These are phyloP conservation scores for Torulaspora maleeae DNA, from an alignment of 805 yeast species.

Conservation along the genomic window DNA sequence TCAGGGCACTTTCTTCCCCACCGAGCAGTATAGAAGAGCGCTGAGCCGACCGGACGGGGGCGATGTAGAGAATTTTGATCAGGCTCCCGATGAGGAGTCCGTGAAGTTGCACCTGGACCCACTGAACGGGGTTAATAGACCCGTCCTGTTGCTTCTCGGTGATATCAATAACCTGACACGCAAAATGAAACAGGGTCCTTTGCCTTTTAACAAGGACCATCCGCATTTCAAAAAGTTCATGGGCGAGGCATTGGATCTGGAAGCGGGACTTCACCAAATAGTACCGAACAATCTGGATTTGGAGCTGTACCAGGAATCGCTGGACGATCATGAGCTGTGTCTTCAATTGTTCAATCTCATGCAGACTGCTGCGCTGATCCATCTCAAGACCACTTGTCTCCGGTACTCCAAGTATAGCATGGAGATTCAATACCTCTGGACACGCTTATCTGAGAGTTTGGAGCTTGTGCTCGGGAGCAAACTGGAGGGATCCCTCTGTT, in stretches of 20 bases:
- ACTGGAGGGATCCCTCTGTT: conserved; percentile 66
- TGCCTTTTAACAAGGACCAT: conserved; percentile 21
- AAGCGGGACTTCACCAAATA: conserved; percentile 12
- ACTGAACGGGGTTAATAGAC: conserved; percentile 66
- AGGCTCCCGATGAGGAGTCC: not conserved
- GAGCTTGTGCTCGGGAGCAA: conserved; percentile 60
- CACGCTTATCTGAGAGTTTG: conserved; percentile 51
- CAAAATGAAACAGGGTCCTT: conserved; percentile 40
- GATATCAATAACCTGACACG: conserved; percentile 59
- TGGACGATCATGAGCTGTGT: conserved; percentile 58
- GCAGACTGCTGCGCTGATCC: conserved; percentile 63
- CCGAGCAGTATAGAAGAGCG: conserved; percentile 53
- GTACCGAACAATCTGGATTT: conserved; percentile 17
- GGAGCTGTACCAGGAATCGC: conserved; percentile 28
- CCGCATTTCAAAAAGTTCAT: conserved; percentile 16
- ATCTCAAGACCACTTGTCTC: conserved; percentile 60
- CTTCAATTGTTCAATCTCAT: conserved; percentile 66
- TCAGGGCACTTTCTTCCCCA: conserved; percentile 61
- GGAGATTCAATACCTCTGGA: conserved; percentile 56
- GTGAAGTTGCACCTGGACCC: conserved; percentile 55
- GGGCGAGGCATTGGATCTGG: conserved; percentile 19
- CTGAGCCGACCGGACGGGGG: conserved; percentile 29
- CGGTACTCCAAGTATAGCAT: conserved; percentile 35
- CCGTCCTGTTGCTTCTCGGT: conserved; percentile 61
- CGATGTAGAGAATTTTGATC: not conserved